These are phyloP conservation scores for Globisporangium acanthophoron DNA, from an alignment of 352 stramenopile genomes.

Conservation along the genomic window DNA sequence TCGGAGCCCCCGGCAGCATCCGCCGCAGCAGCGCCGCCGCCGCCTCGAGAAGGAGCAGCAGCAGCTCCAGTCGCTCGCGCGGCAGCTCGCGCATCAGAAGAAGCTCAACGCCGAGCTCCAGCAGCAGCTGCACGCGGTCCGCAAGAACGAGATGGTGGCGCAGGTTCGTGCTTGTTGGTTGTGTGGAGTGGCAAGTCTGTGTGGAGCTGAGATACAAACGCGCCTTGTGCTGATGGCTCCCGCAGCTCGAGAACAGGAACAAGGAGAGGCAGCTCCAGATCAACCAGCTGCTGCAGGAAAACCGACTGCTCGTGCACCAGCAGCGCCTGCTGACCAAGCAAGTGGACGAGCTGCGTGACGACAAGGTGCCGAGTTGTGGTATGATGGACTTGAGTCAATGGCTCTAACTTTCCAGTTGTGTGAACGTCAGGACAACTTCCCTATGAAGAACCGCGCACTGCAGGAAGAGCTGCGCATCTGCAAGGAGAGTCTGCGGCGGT, in stretches of 20 bases:
- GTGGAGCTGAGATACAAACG: no score
- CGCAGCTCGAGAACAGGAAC: constrained; percentile 56
- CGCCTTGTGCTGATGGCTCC: not conserved
- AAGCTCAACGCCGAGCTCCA: constrained; percentile 42
- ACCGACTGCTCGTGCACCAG: constrained; percentile 47
- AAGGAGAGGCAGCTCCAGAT: constrained; percentile 63
- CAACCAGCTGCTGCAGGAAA: constrained; percentile 54
- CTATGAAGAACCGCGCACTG: constrained; percentile 37
- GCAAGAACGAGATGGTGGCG: constrained; percentile 37
- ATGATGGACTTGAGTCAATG: not conserved
- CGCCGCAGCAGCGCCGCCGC: constrained; percentile 1
- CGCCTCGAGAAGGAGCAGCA: constrained; percentile 8
- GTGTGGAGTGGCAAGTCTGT: not conserved
- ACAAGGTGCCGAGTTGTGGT: constrained; percentile 21
- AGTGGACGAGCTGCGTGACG: constrained; percentile 56
- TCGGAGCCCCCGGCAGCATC: not conserved
- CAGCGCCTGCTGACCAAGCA: constrained; percentile 46
- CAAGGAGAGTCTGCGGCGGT: constrained; percentile 51
- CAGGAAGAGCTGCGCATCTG: constrained; percentile 60
- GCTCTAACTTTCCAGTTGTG: not conserved
- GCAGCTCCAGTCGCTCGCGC: constrained; percentile 20
- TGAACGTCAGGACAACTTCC: constrained; percentile 35
- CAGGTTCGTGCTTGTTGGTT: constrained; percentile 22
- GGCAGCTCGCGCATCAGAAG: constrained; percentile 37
- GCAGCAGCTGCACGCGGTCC: constrained; percentile 42